Conservation (phyloP, 306 rosid species). For the Luffa acutangula region DNA sequence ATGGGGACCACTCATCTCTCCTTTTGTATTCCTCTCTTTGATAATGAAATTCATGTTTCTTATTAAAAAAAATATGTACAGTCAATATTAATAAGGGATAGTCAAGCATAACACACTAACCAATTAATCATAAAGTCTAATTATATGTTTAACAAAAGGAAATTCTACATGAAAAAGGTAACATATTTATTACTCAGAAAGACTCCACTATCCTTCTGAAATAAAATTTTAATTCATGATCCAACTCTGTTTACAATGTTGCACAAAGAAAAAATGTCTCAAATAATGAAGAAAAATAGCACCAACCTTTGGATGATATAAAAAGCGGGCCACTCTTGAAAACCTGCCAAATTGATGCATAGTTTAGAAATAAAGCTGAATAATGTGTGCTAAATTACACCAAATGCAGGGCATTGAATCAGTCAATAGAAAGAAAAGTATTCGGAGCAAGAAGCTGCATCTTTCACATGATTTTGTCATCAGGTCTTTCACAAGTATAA, state of each 20-base stretch:
- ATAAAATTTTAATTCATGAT: neutral
- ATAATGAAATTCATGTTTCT: neutral
- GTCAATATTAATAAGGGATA: neutral
- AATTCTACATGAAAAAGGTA: neutral
- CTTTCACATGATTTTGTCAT: neutral
- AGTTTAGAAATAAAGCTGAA: slow-evolving; percentile 24
- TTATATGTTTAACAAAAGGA: neutral
- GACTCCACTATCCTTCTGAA: neutral
- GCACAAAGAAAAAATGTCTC: neutral
- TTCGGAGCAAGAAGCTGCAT: neutral
- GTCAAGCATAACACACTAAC: neutral
- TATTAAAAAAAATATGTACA: neutral
- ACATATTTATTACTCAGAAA: neutral
- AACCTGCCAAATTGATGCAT: slow-evolving; percentile 47
- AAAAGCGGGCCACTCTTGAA: slow-evolving; percentile 98
- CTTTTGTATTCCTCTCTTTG: neutral
- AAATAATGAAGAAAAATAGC: neutral
- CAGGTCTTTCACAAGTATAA: neutral
- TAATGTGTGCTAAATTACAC: neutral
- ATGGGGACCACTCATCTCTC: neutral
- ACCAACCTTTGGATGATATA: slow-evolving; percentile 96
- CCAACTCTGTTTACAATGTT: neutral
- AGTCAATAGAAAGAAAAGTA: neutral
- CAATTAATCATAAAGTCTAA: neutral
- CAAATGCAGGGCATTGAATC: neutral